Conservation (phyloP, 768 basidiomycete genomes). For the Filobasidium floriforme region DNA sequence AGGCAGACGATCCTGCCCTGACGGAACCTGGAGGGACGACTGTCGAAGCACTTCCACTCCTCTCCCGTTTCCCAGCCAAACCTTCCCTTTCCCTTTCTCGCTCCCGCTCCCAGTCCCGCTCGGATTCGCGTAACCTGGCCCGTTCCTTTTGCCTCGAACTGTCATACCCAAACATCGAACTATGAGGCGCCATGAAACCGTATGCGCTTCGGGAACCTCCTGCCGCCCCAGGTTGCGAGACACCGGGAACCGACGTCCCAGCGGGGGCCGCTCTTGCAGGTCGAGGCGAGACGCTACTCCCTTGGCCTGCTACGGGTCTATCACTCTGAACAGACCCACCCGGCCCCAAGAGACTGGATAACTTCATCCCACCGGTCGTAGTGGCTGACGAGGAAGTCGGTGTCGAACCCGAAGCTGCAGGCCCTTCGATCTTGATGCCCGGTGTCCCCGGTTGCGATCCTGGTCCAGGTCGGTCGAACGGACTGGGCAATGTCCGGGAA, state of each 20-base stretch:
- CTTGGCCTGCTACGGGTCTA: not conserved
- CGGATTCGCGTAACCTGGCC: not conserved
- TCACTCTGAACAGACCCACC: not conserved
- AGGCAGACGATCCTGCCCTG: not conserved
- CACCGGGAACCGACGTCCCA: not conserved
- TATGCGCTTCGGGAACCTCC: not conserved
- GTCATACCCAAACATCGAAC: not conserved
- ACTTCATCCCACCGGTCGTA: not conserved
- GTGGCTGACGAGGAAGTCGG: not conserved
- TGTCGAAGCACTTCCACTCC: conserved; percentile 5
- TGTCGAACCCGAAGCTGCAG: not conserved
- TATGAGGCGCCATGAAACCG: not conserved
- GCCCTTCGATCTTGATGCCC: not conserved
- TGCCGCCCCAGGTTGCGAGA: not conserved
- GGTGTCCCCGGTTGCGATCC: not conserved
- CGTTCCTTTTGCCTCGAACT: conserved; percentile 16
- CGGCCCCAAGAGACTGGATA: not conserved
- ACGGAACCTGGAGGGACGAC: not conserved
- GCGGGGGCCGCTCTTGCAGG: not conserved
- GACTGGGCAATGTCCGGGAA: not conserved
- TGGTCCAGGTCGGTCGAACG: not conserved
- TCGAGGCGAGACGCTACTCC: not conserved
- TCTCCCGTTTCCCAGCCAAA: conserved; percentile 5
- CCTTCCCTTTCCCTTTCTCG: conserved; percentile 3
- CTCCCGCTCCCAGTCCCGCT: conserved; percentile 11